A percentile compares a stretch with the other conserved stretches of the same genome.
Evolutionary conservation across 192 early-diverging fungal species (phyloP).

Genomic region (Umbelopsis isabellina): DNA sequence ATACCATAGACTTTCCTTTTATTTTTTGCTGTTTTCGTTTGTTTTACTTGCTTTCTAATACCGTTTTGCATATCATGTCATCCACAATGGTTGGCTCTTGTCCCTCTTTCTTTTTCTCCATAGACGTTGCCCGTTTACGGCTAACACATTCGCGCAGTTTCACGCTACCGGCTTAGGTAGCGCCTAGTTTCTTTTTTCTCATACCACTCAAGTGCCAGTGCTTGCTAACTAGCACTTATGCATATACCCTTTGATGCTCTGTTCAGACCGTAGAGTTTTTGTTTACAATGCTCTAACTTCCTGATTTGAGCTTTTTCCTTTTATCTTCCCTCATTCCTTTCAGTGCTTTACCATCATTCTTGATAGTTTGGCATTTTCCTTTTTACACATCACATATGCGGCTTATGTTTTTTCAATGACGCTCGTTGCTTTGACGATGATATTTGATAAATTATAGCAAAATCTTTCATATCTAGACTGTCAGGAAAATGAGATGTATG

Average conservation of each 20-base stretch:
- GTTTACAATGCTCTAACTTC: not conserved
- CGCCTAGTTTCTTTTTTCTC: not conserved
- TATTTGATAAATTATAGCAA: too few species aligned
- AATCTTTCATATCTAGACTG: too few species aligned
- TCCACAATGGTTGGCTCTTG: not conserved
- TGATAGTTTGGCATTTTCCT: not conserved
- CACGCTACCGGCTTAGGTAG: not conserved
- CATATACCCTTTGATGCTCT: not conserved
- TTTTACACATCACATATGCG: too few species aligned
- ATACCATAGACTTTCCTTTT: constrained; percentile 2
- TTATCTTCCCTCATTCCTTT: constrained; percentile 9
- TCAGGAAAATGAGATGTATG: too few species aligned
- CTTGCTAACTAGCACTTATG: not conserved
- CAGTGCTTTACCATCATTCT: not conserved
- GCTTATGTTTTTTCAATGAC: too few species aligned
- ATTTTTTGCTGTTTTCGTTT: constrained; percentile 18
- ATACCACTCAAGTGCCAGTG: constrained; percentile 9
- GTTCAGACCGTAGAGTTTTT: not conserved
- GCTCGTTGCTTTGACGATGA: too few species aligned
- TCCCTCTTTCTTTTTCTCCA: constrained; percentile 16
- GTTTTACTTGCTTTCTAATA: constrained; percentile 8
- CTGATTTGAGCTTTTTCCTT: constrained; percentile 18
- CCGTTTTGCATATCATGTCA: not conserved
- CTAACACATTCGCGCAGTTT: constrained; percentile 17
- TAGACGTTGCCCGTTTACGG: constrained; percentile 24